Evolutionary conservation across 2,329 filamentous ascomycete species (phyloP).

Genomic region (Fusarium napiforme): DNA sequence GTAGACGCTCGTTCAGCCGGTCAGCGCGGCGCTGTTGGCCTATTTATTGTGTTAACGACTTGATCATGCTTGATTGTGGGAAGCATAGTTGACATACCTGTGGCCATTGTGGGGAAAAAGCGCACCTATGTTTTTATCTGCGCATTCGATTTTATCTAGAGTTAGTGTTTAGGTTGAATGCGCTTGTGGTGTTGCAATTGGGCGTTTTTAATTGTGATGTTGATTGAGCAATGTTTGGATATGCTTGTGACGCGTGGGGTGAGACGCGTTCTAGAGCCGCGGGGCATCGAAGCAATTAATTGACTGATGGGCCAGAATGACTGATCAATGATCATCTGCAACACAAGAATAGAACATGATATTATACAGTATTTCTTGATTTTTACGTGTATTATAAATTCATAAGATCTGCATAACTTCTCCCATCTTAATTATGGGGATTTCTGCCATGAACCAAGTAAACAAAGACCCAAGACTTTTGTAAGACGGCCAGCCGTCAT

Average conservation of each 20-base stretch:
- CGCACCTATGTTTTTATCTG: background rate
- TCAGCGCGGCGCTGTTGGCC: constrained; percentile 65
- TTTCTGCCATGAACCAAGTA: background rate
- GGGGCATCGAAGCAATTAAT: constrained; percentile 35
- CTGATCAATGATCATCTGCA: background rate
- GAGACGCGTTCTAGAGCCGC: constrained; percentile 40
- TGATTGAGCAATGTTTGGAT: constrained; percentile 40
- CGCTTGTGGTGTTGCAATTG: background rate
- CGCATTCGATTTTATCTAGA: constrained; percentile 7
- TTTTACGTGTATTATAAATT: background rate
- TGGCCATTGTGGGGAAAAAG: constrained; percentile 47
- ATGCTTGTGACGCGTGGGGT: constrained; percentile 37
- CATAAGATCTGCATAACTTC: fast-evolving
- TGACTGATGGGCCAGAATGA: background rate
- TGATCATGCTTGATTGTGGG: background rate
- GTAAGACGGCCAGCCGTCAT: background rate
- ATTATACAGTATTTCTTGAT: background rate
- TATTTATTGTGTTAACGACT: constrained; percentile 22
- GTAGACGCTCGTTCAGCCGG: constrained; percentile 72
- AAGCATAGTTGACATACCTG: constrained; percentile 41
- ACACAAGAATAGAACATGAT: background rate
- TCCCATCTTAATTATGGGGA: fast-evolving
- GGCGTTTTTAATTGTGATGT: constrained; percentile 21
- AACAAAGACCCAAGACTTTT: background rate
- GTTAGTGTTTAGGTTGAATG: background rate